Conservation (phyloP, 2,329 filamentous ascomycete species). For the Fusarium sp. region DNA sequence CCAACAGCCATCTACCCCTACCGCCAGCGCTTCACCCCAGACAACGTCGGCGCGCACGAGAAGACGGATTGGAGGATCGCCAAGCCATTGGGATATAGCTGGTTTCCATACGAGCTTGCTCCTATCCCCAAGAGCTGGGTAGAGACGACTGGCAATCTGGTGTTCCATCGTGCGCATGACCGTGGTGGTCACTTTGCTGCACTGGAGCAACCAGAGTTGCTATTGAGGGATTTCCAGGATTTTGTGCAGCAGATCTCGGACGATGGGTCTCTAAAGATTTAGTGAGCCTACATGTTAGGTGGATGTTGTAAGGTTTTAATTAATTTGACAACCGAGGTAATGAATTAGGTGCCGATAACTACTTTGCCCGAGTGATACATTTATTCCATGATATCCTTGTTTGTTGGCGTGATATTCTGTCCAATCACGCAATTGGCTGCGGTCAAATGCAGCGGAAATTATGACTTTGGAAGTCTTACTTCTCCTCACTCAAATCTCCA, state of each 20-base stretch:
- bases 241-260: conserved; percentile 10
- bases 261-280: conserved; percentile 5
- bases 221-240: conserved; percentile 6
- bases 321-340: neutral
- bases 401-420: neutral
- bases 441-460: neutral
- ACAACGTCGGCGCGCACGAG: fast-evolving
- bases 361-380: no score
- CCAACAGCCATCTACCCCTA: conserved; percentile 12
- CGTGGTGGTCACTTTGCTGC: conserved; percentile 13
- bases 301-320: neutral
- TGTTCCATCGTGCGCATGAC: neutral
- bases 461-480: neutral
- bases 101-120: conserved; percentile 12
- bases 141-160: neutral
- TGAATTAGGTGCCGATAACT: no score
- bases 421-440: neutral
- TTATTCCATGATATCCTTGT: neutral
- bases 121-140: conserved; percentile 13
- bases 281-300: neutral
- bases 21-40: neutral
- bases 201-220: neutral
- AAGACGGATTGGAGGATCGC: neutral
- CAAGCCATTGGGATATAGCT: conserved; percentile 21
- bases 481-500: neutral